Percentiles rank a stretch among this genome's conserved stretches.
Evolutionary conservation across 768 basidiomycete genomes (phyloP).

Genomic region (Macrolepiota dolichaula): DNA sequence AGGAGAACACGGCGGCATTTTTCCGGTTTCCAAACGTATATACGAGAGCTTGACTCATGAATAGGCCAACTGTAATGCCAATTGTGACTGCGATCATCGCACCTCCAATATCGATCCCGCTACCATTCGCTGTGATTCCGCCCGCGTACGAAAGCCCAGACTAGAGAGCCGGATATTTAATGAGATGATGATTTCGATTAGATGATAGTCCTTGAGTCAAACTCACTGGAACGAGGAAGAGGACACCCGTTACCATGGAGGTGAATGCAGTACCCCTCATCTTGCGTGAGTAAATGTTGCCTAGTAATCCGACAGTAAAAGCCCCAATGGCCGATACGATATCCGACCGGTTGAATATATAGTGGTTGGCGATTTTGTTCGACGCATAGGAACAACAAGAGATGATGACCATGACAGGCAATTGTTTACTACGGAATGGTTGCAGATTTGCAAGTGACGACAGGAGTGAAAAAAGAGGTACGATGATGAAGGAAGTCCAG

Average conservation of each 20-base stretch:
- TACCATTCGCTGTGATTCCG: constrained; percentile 77
- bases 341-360: constrained; percentile 82
- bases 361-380: constrained; percentile 81
- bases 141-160: constrained; percentile 85
- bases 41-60: constrained; percentile 76
- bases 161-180: constrained; percentile 30
- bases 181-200: not conserved
- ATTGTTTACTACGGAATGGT: no score
- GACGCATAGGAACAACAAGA: constrained; percentile 77
- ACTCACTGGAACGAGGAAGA: no score
- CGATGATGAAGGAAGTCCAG: no score
- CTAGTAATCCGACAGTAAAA: no score
- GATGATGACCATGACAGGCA: constrained; percentile 36
- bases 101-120: constrained; percentile 25
- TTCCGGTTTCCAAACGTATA: constrained; percentile 85
- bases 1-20: constrained; percentile 83
- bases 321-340: constrained; percentile 67
- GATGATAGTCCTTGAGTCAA: not conserved
- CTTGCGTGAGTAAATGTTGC: no score
- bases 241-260: no score
- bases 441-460: no score
- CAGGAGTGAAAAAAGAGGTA: no score
- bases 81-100: constrained; percentile 76
- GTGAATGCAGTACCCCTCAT: no score
- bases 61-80: constrained; percentile 86